phyloP scores from a whole-genome alignment of 176 grass and related monocot species.

The Tuctoria greenei region DNA sequence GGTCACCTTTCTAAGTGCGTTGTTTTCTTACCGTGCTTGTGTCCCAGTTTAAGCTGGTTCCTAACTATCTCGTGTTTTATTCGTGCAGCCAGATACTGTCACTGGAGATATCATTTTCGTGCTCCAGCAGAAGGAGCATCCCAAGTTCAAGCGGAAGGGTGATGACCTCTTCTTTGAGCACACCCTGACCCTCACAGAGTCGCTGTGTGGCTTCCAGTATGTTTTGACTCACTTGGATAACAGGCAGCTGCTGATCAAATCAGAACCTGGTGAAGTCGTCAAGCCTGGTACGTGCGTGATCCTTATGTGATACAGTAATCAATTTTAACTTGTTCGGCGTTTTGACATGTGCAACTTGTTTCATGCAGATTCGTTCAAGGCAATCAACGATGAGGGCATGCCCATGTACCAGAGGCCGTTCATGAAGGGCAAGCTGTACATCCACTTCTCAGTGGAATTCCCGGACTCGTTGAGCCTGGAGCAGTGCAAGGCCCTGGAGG shows the following conservation, averaged over 20 bases:
- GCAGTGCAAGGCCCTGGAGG: conserved; percentile 70
- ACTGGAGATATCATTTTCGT: conserved; percentile 69
- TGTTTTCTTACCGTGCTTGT: no score
- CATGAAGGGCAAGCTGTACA: conserved; percentile 92
- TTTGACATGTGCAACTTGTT: not conserved
- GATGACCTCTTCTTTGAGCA: conserved; percentile 67
- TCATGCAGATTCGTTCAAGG: conserved; percentile 70
- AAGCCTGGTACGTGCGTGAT: conserved; percentile 55
- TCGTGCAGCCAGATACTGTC: conserved; percentile 60
- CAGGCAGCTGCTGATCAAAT: conserved; percentile 79
- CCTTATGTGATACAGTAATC: not conserved
- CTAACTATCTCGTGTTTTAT: not conserved
- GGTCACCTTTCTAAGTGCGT: not conserved
- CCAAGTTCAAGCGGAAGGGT: conserved; percentile 71
- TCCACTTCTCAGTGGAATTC: conserved; percentile 83
- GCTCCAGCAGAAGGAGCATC: conserved; percentile 77
- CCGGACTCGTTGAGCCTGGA: conserved; percentile 58
- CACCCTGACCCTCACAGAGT: conserved; percentile 53
- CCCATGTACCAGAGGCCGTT: conserved; percentile 79
- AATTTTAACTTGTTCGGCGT: not conserved
- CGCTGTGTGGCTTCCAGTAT: conserved; percentile 66
- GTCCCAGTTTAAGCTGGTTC: not conserved
- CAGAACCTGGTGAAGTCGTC: conserved; percentile 71
- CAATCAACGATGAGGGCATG: conserved; percentile 86
- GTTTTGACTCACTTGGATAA: conserved; percentile 59